Percentiles rank a stretch among this genome's conserved stretches.
Evolutionary conservation across 208 protist species (phyloP).

Genomic region (Angomonas deanei): DNA sequence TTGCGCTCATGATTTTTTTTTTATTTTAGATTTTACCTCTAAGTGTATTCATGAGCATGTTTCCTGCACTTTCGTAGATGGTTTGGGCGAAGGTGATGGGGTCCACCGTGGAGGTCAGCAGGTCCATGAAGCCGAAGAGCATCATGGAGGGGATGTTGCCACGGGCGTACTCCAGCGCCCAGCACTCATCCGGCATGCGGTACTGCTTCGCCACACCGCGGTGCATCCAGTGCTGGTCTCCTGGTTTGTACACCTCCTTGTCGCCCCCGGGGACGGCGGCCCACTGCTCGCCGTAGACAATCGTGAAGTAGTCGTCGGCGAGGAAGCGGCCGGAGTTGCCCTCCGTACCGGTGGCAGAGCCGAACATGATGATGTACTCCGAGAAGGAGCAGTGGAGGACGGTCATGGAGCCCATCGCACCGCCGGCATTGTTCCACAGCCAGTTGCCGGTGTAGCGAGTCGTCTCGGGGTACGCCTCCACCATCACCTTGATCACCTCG

Average conservation of each 20-base stretch:
- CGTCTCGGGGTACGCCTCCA: constrained; percentile 61
- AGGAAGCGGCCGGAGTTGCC: constrained; percentile 86
- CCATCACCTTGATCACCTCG: constrained; percentile 53
- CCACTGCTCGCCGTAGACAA: constrained; percentile 90
- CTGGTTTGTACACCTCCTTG: constrained; percentile 59
- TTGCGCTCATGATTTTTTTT: too few relatives aligned
- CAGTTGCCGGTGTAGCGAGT: constrained; percentile 58
- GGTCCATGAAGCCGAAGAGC: constrained; percentile 88
- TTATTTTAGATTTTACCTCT: constrained; percentile 70
- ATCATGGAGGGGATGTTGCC: constrained; percentile 90
- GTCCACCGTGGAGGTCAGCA: constrained; percentile 79
- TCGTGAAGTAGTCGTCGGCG: constrained; percentile 88
- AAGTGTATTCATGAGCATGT: constrained; percentile 68
- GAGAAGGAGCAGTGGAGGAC: constrained; percentile 88
- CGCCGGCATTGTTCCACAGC: constrained; percentile 90
- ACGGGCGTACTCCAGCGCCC: constrained; percentile 89
- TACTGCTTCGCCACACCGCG: constrained; percentile 77
- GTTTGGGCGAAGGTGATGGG: constrained; percentile 63
- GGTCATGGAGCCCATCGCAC: constrained; percentile 90
- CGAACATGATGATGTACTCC: constrained; percentile 93
- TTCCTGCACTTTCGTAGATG: constrained; percentile 47
- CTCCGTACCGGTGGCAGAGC: constrained; percentile 81
- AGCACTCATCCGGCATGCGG: constrained; percentile 88
- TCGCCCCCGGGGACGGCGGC: constrained; percentile 31
- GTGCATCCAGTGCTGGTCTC: constrained; percentile 72